Conservation (phyloP, 2,329 filamentous ascomycete genomes). For the Epichloe bromicola region DNA sequence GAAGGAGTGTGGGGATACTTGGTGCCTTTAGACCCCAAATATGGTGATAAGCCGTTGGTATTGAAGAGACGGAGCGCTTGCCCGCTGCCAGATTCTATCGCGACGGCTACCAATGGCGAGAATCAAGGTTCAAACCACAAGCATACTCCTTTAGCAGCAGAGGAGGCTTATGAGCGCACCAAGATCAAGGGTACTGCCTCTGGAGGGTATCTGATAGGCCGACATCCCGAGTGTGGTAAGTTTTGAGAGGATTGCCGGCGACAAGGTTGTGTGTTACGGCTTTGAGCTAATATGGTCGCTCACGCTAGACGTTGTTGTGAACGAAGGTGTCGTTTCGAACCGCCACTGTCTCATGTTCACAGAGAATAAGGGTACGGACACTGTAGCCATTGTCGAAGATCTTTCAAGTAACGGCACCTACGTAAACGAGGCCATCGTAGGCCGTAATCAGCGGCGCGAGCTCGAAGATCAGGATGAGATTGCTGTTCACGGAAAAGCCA, state of each 20-base stretch:
- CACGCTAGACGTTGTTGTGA: conserved; percentile 51
- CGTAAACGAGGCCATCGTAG: conserved; percentile 82
- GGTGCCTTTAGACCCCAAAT: conserved; percentile 62
- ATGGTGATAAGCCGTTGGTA: conserved; percentile 53
- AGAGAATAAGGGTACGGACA: conserved; percentile 44
- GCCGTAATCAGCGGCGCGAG: conserved; percentile 82
- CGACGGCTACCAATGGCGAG: conserved; percentile 21
- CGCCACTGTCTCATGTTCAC: conserved; percentile 61
- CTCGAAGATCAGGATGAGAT: conserved; percentile 86
- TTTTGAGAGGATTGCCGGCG: conserved; percentile 9
- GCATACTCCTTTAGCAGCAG: conserved; percentile 36
- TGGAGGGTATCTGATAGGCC: conserved; percentile 79
- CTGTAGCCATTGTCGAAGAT: conserved; percentile 73
- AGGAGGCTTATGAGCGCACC: conserved; percentile 48
- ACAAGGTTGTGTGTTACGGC: background rate
- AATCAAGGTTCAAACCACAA: conserved; percentile 27
- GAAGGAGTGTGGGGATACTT: conserved; percentile 96
- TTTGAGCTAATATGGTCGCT: background rate
- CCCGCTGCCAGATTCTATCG: conserved; percentile 39
- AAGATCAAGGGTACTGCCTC: conserved; percentile 51
- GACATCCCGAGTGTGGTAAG: conserved; percentile 88
- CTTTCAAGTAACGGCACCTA: conserved; percentile 94
- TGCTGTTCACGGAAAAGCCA: conserved; percentile 68
- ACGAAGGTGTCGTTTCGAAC: conserved; percentile 75
- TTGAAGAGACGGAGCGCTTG: conserved; percentile 64